These are phyloP conservation scores for Globisporangium echinulatum DNA, from an alignment of 352 stramenopile species.

Conservation along the genomic window DNA sequence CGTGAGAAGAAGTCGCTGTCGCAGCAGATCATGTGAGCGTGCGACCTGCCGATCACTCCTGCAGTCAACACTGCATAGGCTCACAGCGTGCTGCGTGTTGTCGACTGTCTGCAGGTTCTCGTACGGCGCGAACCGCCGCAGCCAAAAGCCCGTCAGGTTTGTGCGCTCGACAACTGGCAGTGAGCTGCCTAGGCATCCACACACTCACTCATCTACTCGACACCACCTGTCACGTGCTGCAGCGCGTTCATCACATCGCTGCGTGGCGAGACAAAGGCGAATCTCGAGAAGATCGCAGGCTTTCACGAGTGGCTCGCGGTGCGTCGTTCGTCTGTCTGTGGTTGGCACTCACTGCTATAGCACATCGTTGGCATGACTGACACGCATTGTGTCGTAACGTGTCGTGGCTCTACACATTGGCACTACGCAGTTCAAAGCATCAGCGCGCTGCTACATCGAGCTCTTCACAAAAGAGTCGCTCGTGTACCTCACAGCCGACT, in stretches of 20 bases:
- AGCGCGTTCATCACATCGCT: conserved; percentile 68
- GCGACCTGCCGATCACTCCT: conserved; percentile 1
- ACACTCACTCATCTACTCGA: background rate
- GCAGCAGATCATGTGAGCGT: conserved; percentile 90
- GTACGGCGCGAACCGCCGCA: conserved; percentile 72
- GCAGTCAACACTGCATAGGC: background rate
- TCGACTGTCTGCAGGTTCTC: conserved; percentile 51
- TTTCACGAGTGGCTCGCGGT: conserved; percentile 82
- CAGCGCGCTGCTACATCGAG: conserved; percentile 57
- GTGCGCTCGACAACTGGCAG: background rate
- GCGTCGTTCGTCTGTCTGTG: background rate
- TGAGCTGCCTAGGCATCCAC: no score
- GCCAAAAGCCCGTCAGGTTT: conserved; percentile 45
- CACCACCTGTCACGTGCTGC: background rate
- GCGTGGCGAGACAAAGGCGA: conserved; percentile 60
- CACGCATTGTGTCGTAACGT: background rate
- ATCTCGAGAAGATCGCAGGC: conserved; percentile 88
- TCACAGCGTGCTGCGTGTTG: no score
- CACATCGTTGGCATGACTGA: background rate
- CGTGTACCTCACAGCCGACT: conserved; percentile 95
- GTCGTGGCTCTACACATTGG: background rate
- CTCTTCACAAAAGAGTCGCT: conserved; percentile 79
- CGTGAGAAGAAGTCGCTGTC: conserved; percentile 92
- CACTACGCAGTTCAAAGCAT: conserved; percentile 41
- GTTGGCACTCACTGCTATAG: background rate